Evolutionary conservation across 2,329 filamentous ascomycete genomes (phyloP), one percentile per base, ranked within the genome.

Genomic region (Metarhizium album): DNA sequence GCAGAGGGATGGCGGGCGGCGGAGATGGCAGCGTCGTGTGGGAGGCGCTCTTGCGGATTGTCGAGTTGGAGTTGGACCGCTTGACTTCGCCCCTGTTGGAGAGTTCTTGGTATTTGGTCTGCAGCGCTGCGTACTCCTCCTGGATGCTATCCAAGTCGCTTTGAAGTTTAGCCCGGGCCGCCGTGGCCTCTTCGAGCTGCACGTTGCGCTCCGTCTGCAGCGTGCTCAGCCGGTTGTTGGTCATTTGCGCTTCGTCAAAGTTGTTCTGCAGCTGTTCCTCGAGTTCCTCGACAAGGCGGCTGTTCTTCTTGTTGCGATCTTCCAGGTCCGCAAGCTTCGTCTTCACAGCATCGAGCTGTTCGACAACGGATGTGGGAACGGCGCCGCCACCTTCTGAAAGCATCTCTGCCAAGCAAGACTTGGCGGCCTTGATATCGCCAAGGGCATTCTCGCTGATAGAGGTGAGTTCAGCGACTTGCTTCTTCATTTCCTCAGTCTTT

Each of bases 211-310:
- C 86, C 18, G 81, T 80, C 62, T 90, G 84, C 46, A 91, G 74
- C 46, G 86, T 84, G 48, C 90, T 96, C 49, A 97, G 73, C 49
- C 91, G 83, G 70, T 95, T 95, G 66, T 81, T 90, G 13, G 84
- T 83, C 53, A 82, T 74, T 63, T 96, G 88, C 53, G 91, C 90
- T 65, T 95, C 87, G 62, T 98, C 93, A 68, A 90, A 98, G 70
- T 93, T 96, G 64, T 79, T 88, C 63, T 91, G 90, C 49, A 98
- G 82, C 67, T 98, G 93, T 60, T 97, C 91, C 68, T 98, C 93
- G 4, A 98, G 82, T 69, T 98, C 91, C 65, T 97, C 89, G 8
- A 98, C 88, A 13, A 98, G 75, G 22, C 89, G 83, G 42, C 87
- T 86, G 67, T 93, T 94, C 76, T 95, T 96, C 72, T 89, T 84